phyloP scores from a whole-genome alignment of 495 filamentous ascomycete species.

The Hypoxylon intermedium region DNA sequence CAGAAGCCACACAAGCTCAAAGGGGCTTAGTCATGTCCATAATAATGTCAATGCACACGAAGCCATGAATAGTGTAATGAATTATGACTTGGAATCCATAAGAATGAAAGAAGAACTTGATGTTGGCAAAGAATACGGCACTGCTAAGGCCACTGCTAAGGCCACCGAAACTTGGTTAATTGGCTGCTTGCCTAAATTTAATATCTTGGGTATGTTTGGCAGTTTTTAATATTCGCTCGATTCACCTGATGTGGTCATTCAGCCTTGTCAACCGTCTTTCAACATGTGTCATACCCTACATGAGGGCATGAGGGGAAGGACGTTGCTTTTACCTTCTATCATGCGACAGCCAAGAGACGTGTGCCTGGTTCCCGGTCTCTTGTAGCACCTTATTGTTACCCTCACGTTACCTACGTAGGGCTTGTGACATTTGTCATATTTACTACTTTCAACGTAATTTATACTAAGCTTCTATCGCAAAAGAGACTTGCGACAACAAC shows the following conservation, averaged over 20 bases:
- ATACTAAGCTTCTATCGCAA: too few relatives aligned
- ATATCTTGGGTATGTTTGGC: too few relatives aligned
- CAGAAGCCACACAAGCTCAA: slow-evolving; percentile 4
- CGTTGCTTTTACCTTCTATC: slow-evolving; percentile 30
- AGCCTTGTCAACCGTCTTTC: slow-evolving; percentile 15
- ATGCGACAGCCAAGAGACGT: slow-evolving; percentile 13
- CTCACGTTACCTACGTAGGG: slow-evolving; percentile 22
- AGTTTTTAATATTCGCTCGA: too few relatives aligned
- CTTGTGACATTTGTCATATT: neutral
- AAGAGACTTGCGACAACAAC: too few relatives aligned
- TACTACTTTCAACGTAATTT: too few relatives aligned
- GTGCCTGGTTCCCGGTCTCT: slow-evolving; percentile 9
- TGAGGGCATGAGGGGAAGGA: too few relatives aligned
- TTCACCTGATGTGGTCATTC: neutral
- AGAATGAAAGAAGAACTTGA: too few relatives aligned
- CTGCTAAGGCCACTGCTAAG: too few relatives aligned
- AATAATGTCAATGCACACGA: neutral
- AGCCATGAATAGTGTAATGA: neutral
- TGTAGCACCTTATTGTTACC: too few relatives aligned
- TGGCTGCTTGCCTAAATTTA: too few relatives aligned
- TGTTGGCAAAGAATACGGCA: too few relatives aligned
- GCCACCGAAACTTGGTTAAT: slow-evolving; percentile 11
- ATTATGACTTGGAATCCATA: neutral
- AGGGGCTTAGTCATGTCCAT: slow-evolving; percentile 9
- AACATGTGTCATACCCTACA: slow-evolving; percentile 2